Conservation (phyloP, 106 monocot species). For the Ottelia alismoides region DNA sequence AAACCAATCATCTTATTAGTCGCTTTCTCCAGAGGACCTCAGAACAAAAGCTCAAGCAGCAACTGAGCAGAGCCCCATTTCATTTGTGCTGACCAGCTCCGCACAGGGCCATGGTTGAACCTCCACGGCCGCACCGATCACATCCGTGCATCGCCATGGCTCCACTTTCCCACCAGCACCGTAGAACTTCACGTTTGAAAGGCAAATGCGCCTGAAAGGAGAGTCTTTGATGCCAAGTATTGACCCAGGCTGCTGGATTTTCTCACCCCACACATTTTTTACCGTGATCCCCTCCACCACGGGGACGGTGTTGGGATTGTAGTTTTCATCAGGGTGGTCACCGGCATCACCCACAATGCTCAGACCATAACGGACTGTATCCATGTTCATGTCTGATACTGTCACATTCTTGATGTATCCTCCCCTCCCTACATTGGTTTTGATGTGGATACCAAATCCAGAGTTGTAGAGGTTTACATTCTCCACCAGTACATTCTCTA, state of each 20-base stretch:
- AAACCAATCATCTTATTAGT: no score
- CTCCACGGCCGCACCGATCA: constrained; percentile 24
- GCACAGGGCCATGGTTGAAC: constrained; percentile 38
- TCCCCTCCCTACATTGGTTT: constrained; percentile 14
- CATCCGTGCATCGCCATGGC: constrained; percentile 31
- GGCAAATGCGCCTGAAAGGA: constrained; percentile 24
- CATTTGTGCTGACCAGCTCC: constrained; percentile 16
- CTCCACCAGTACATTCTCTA: constrained; percentile 11
- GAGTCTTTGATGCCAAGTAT: constrained; percentile 5
- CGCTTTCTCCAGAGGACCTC: no score
- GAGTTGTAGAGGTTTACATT: constrained; percentile 6
- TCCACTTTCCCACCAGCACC: background rate
- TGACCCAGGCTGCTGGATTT: constrained; percentile 4
- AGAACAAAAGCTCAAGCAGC: no score
- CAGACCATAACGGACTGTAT: constrained; percentile 1
- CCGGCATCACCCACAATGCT: constrained; percentile 14
- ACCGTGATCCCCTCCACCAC: constrained; percentile 8
- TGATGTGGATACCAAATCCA: constrained; percentile 14
- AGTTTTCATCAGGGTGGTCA: constrained; percentile 10
- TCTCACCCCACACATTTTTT: constrained; percentile 9
- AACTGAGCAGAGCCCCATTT: constrained; percentile 14
- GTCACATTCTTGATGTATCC: constrained; percentile 14
- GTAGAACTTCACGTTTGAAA: constrained; percentile 27
- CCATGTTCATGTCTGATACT: constrained; percentile 7
- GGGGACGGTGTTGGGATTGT: constrained; percentile 4